These are phyloP conservation scores for Coelastrella sp. DNA, from an alignment of 139 green algal species.

Conservation along the genomic window DNA sequence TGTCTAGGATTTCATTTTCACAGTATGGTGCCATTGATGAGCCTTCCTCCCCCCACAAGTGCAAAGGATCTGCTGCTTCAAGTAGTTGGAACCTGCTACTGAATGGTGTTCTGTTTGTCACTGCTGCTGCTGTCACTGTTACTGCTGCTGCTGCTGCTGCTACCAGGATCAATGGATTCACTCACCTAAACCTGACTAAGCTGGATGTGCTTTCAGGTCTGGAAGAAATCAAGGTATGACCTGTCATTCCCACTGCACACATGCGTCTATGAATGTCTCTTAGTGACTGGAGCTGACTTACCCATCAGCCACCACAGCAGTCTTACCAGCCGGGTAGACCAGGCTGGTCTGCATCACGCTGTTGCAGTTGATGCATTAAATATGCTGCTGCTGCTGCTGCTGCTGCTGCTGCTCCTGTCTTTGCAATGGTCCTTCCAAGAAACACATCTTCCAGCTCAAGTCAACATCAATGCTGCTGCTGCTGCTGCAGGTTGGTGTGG, in stretches of 20 bases:
- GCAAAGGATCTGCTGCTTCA: too few relatives aligned
- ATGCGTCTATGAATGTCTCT: neutral
- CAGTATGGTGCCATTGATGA: too few relatives aligned
- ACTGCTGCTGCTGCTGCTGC: neutral
- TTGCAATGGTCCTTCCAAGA: neutral
- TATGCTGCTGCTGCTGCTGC: neutral
- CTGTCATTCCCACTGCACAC: neutral
- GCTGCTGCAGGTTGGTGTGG: conserved; percentile 55
- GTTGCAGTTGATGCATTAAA: neutral
- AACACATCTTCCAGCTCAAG: neutral
- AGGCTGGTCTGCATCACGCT: too few relatives aligned
- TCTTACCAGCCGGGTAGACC: too few relatives aligned
- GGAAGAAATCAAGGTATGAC: conserved; percentile 89
- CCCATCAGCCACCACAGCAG: too few relatives aligned
- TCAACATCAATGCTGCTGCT: neutral
- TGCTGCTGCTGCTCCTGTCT: neutral
- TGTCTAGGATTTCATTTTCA: too few relatives aligned
- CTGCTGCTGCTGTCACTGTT: neutral
- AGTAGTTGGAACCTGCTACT: neutral
- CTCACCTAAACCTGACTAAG: conserved; percentile 99
- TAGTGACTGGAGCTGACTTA: neutral
- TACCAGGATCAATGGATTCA: conserved; percentile 95
- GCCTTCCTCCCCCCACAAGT: too few relatives aligned
- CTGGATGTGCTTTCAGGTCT: conserved; percentile 94
- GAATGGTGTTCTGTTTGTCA: neutral